Conservation (phyloP, 2,329 filamentous ascomycete genomes). For the Myotisia sp. region DNA sequence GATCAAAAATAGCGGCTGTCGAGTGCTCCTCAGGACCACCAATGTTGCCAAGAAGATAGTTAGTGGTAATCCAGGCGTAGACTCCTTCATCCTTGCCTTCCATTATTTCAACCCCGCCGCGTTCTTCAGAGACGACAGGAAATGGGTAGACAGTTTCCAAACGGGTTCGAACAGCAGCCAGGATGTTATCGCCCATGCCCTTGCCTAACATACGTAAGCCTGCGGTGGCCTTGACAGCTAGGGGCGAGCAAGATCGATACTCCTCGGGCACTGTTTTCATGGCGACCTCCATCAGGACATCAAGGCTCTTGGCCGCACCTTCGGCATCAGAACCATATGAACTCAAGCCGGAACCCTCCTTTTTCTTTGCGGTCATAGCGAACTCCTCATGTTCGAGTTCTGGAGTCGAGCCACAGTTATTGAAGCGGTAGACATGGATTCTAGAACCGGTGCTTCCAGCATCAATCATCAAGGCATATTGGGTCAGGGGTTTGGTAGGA, state of each 20-base stretch:
- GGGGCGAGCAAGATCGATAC: conserved; percentile 78
- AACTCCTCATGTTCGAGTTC: conserved; percentile 89
- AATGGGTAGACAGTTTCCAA: conserved; percentile 87
- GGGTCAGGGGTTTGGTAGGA: conserved; percentile 80
- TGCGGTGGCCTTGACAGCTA: conserved; percentile 96
- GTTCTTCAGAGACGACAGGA: conserved; percentile 73
- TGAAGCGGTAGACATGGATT: conserved; percentile 98
- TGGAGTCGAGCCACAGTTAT: conserved; percentile 92
- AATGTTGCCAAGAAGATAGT: conserved; percentile 96
- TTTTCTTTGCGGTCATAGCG: conserved; percentile 76
- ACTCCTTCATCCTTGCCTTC: conserved; percentile 94
- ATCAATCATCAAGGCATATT: conserved; percentile 98
- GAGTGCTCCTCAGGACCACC: conserved; percentile 78
- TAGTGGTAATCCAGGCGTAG: conserved; percentile 97
- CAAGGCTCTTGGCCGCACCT: conserved; percentile 77
- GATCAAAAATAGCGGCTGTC: conserved; percentile 88
- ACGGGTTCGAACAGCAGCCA: conserved; percentile 68
- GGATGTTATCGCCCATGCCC: conserved; percentile 67
- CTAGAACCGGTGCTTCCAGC: conserved; percentile 94
- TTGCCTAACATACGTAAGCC: conserved; percentile 75
- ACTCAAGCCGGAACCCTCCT: conserved; percentile 66
- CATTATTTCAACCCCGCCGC: conserved; percentile 90
- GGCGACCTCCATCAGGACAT: conserved; percentile 74
- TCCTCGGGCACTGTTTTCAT: conserved; percentile 72
- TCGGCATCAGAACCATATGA: conserved; percentile 76